Conservation (phyloP, 2,329 filamentous ascomycete species). For the Penicillium italicum region DNA sequence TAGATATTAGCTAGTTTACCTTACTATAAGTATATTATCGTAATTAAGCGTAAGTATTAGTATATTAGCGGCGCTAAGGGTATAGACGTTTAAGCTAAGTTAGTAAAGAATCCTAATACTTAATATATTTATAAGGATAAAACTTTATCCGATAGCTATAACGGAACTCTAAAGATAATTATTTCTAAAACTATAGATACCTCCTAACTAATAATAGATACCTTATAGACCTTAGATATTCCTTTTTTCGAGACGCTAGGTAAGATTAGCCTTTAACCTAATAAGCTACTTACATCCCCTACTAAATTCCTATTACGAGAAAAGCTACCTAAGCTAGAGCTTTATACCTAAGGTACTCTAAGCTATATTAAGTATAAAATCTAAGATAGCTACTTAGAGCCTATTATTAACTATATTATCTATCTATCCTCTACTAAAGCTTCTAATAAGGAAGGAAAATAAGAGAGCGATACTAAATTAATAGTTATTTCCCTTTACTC, state of each 20-base stretch:
- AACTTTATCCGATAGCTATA: slow-evolving; percentile 25
- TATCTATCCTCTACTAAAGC: slow-evolving; percentile 11
- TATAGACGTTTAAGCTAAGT: slow-evolving; percentile 74
- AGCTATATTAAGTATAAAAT: slow-evolving; percentile 44
- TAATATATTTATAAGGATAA: slow-evolving; percentile 80
- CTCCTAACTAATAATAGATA: slow-evolving; percentile 3
- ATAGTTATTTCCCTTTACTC: slow-evolving; percentile 96
- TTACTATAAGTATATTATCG: slow-evolving; percentile 82
- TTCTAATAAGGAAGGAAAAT: not conserved
- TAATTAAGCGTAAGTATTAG: slow-evolving; percentile 79
- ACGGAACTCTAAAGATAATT: slow-evolving; percentile 9
- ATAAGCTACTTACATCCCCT: slow-evolving; percentile 21
- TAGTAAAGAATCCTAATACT: slow-evolving; percentile 69
- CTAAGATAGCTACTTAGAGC: slow-evolving; percentile 39
- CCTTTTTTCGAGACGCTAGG: slow-evolving; percentile 34
- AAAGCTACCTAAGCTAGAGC: slow-evolving; percentile 15
- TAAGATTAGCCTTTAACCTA: slow-evolving; percentile 31
- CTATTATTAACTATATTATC: slow-evolving; percentile 33
- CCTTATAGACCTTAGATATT: slow-evolving; percentile 11
- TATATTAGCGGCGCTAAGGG: slow-evolving; percentile 82
- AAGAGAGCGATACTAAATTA: slow-evolving; percentile 42
- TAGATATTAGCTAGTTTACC: slow-evolving; percentile 78
- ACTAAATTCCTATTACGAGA: not conserved
- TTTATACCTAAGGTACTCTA: slow-evolving; percentile 29
- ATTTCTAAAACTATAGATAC: slow-evolving; percentile 6